Evolutionary conservation across 148 eudicot species (phyloP), one percentile per base, ranked within the genome.

Genomic region (Amaranthus hypochondriacus): DNA sequence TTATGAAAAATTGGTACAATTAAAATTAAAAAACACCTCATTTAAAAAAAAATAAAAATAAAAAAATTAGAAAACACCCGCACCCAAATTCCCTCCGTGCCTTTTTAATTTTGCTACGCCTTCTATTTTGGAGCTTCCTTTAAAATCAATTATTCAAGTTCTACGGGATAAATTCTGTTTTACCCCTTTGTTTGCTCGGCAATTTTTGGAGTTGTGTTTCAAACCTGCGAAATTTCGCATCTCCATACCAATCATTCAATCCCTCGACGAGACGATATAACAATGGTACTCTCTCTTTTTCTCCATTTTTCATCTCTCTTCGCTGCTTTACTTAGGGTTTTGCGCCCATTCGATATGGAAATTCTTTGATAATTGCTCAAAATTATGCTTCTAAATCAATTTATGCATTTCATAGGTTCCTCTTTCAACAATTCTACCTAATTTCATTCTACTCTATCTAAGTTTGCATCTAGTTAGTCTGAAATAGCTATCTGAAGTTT

Each of bases 251-350:
- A 3, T 51, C 15, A 51, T 8, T 44, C 56, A 39, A 3, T 28
- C 39, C 39, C 39, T 28, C 69, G 10, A 42, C 15, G 47, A 28
- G 39, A 28, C 39, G 39, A 2, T 28, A 28, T 28, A 28, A 73
- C 76, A 63, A 73, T 73, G 76, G 76, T 73, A 42, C 48, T 2
- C 52, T 63, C 46, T 53, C 6, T 73, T 42, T 48, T 11, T 48
- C 7, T 10, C 0, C 14, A 42, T 7, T 51, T 8, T 42, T 1
- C 13, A 14, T 15, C 28, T 60, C 10, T 52, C 50, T 61, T 62
- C 5, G 61, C 59, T 51, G 6, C 4, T 18, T 51, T 5, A 18
- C 5, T 47, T 72, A 48, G 55, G 75, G 48, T 52, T 54, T 62
- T 15, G n/a, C 21, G 7, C 10, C 2, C 6, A 18, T 72, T 48